These are phyloP conservation scores for Mycogone perniciosa DNA, from an alignment of 2,329 filamentous ascomycete genomes.

Conservation along the genomic window DNA sequence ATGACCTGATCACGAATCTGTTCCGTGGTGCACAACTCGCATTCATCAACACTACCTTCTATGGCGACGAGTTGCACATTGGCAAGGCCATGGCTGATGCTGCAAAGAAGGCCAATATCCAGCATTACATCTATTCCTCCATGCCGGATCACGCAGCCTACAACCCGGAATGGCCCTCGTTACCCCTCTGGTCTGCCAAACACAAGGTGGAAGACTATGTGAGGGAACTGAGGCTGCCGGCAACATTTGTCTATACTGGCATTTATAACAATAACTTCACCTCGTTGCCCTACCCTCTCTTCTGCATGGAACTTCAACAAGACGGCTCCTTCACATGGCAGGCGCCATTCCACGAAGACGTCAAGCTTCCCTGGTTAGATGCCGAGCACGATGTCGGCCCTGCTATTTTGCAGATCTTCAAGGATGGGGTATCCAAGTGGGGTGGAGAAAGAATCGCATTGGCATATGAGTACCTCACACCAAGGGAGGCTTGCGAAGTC, in stretches of 20 bases:
- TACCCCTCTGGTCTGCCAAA: constrained; percentile 90
- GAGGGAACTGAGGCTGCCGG: constrained; percentile 70
- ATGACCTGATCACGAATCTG: constrained; percentile 65
- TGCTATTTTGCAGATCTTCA: constrained; percentile 87
- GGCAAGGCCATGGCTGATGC: constrained; percentile 84
- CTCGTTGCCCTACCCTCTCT: constrained; percentile 82
- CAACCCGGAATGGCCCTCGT: constrained; percentile 66
- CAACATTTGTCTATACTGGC: constrained; percentile 91
- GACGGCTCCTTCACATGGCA: constrained; percentile 90
- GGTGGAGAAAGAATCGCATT: constrained; percentile 71
- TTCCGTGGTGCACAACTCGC: constrained; percentile 82
- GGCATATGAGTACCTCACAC: constrained; percentile 84
- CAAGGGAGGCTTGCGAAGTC: constrained; percentile 70
- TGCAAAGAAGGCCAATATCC: constrained; percentile 74
- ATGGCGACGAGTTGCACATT: constrained; percentile 88
- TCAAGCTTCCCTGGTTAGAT: constrained; percentile 88
- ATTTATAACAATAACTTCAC: constrained; percentile 99
- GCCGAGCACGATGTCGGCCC: constrained; percentile 94
- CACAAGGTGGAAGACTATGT: constrained; percentile 91
- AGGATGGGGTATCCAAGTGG: constrained; percentile 85
- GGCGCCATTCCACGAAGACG: constrained; percentile 86
- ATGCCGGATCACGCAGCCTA: constrained; percentile 92
- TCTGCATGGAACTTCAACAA: constrained; percentile 82
- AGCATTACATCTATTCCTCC: constrained; percentile 93
- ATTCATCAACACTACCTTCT: constrained; percentile 97